Conservation (phyloP, 768 basidiomycete genomes). For the Auriscalpium orientale region DNA sequence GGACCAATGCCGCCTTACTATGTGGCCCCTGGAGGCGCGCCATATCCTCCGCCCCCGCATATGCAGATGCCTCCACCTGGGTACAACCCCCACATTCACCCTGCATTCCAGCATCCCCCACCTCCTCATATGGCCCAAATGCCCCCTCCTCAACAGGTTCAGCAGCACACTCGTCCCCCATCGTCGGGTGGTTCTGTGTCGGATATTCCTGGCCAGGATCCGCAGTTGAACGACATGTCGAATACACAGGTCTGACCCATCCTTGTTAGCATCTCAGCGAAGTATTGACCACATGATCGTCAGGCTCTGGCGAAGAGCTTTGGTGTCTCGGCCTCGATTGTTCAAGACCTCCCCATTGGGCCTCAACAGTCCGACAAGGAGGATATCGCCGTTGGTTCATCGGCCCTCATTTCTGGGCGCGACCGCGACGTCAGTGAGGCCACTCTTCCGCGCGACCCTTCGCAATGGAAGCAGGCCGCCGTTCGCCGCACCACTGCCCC, state of each 20-base stretch:
- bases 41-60: slow-evolving; percentile 36
- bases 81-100: slow-evolving; percentile 54
- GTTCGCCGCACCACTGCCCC: slow-evolving; percentile 39
- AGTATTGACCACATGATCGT: slow-evolving; percentile 9
- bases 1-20: slow-evolving; percentile 40
- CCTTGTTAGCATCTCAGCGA: neutral
- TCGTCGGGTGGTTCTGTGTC: slow-evolving; percentile 18
- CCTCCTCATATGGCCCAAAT: slow-evolving; percentile 33
- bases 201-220: slow-evolving; percentile 68
- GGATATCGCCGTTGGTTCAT: slow-evolving; percentile 72
- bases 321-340: slow-evolving; percentile 67
- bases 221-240: slow-evolving; percentile 73
- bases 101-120: slow-evolving; percentile 47
- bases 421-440: slow-evolving; percentile 52
- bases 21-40: slow-evolving; percentile 27
- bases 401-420: slow-evolving; percentile 60
- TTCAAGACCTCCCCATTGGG: slow-evolving; percentile 53
- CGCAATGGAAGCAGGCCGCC: slow-evolving; percentile 52
- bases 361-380: slow-evolving; percentile 46
- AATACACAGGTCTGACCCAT: slow-evolving; percentile 42
- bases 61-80: slow-evolving; percentile 32
- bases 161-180: slow-evolving; percentile 19
- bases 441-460: slow-evolving; percentile 49
- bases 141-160: slow-evolving; percentile 26
- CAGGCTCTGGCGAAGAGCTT: slow-evolving; percentile 71